Evolutionary conservation across 805 yeast genomes (phyloP).

Genomic region (Ogataea trehalophila): DNA sequence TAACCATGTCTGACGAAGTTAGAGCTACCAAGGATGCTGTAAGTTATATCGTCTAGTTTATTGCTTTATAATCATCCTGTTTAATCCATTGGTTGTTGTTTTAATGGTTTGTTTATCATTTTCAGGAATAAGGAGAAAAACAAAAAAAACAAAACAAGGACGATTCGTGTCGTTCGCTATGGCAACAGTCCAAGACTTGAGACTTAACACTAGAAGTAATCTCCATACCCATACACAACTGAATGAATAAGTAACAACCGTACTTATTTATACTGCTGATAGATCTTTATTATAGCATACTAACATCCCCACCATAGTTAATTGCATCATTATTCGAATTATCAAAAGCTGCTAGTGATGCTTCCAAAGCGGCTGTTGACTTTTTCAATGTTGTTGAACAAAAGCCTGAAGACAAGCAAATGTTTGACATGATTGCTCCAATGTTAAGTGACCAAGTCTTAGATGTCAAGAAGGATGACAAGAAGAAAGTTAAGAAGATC

Average conservation of each 20-base stretch:
- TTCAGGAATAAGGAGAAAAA: not conserved
- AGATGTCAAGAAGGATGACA: slow-evolving; percentile 32
- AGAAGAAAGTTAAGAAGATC: slow-evolving; percentile 46
- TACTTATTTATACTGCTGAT: too few species aligned
- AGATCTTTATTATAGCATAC: slow-evolving; percentile 3
- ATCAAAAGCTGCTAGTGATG: slow-evolving; percentile 81
- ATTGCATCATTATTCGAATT: slow-evolving; percentile 79
- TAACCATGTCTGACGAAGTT: slow-evolving; percentile 23
- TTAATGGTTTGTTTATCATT: too few species aligned
- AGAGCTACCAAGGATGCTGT: slow-evolving; percentile 29
- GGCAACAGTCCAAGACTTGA: not conserved
- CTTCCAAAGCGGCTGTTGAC: slow-evolving; percentile 74
- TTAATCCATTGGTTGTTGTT: not conserved
- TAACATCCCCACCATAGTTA: slow-evolving; percentile 35
- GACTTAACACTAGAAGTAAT: too few species aligned
- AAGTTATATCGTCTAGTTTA: slow-evolving; percentile 9
- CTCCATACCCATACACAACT: not conserved
- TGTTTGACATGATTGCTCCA: slow-evolving; percentile 27
- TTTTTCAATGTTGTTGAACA: slow-evolving; percentile 58
- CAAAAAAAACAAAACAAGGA: not conserved
- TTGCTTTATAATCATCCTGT: not conserved
- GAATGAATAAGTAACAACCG: too few species aligned
- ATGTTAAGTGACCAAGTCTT: slow-evolving; percentile 35
- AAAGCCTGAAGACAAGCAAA: slow-evolving; percentile 32
- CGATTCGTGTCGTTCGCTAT: slow-evolving; percentile 1